A percentile compares a stretch with the other conserved stretches of the same genome.
These are phyloP conservation scores for Apiospora pterosperma DNA, from an alignment of 2,329 filamentous ascomycete species.

Conservation along the genomic window DNA sequence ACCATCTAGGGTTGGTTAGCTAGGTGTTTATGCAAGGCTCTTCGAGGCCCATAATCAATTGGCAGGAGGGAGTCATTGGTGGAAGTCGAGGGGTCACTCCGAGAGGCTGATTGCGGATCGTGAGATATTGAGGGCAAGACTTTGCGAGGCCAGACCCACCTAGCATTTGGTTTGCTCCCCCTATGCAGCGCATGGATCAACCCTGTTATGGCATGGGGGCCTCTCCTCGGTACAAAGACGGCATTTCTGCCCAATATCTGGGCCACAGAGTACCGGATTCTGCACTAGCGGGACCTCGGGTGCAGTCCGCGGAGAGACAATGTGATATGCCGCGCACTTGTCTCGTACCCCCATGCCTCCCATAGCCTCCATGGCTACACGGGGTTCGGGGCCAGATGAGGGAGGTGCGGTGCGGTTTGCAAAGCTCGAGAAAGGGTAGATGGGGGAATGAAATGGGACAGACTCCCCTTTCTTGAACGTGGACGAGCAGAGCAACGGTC, in stretches of 20 bases:
- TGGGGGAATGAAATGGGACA: neutral
- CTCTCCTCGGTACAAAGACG: neutral
- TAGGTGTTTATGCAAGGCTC: neutral
- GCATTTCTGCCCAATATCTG: neutral
- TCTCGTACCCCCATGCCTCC: neutral
- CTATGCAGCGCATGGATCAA: neutral
- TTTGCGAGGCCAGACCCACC: conserved; percentile 1
- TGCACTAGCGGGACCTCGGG: neutral
- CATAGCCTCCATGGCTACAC: neutral
- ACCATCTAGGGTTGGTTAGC: too few relatives aligned
- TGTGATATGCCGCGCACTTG: neutral
- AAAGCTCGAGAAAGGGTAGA: neutral
- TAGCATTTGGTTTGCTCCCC: neutral
- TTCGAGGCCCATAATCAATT: neutral
- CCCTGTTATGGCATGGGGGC: neutral
- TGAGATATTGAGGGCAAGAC: neutral
- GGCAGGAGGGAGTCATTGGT: neutral
- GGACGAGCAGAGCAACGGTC: neutral
- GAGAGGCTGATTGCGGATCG: neutral
- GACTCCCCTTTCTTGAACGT: neutral
- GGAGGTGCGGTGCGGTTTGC: neutral
- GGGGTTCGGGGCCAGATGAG: neutral
- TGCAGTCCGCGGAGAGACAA: neutral
- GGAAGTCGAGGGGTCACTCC: neutral
- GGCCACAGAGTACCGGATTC: neutral